phyloP scores from a whole-genome alignment of 2,329 filamentous ascomycete genomes.

The Stromatinia cepivora region DNA sequence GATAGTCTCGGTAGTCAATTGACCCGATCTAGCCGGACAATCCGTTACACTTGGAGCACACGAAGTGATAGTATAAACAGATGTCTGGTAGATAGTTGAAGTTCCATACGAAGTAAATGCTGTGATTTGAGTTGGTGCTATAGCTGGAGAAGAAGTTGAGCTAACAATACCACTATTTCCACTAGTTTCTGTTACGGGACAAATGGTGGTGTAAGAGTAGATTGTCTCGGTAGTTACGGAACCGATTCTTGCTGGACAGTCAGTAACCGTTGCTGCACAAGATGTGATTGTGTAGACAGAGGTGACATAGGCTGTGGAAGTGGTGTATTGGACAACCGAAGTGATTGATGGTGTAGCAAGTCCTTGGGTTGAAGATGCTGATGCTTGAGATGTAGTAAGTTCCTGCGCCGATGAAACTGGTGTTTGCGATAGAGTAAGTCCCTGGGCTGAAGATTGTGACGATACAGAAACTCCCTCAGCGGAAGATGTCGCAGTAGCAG shows the following conservation, averaged over 20 bases:
- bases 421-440: neutral
- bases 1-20: conserved; percentile 46
- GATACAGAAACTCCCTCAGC: conserved; percentile 44
- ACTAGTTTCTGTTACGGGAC: conserved; percentile 42
- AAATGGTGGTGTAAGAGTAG: conserved; percentile 43
- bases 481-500: conserved; percentile 21
- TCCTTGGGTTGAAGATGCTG: neutral
- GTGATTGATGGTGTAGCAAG: neutral
- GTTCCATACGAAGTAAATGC: conserved; percentile 34
- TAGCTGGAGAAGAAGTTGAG: conserved; percentile 4
- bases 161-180: conserved; percentile 26
- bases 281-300: conserved; percentile 52
- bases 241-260: conserved; percentile 49
- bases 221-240: conserved; percentile 43
- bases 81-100: conserved; percentile 54
- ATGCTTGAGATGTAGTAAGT: neutral
- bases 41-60: conserved; percentile 49
- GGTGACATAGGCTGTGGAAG: conserved; percentile 53
- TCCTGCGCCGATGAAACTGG: neutral
- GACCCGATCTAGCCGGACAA: conserved; percentile 49
- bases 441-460: neutral
- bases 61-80: conserved; percentile 52
- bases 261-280: conserved; percentile 48
- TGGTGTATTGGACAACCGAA: conserved; percentile 19
- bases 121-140: conserved; percentile 11